Conservation (phyloP, 495 filamentous ascomycete species). For the Penicillium crystallinum region DNA sequence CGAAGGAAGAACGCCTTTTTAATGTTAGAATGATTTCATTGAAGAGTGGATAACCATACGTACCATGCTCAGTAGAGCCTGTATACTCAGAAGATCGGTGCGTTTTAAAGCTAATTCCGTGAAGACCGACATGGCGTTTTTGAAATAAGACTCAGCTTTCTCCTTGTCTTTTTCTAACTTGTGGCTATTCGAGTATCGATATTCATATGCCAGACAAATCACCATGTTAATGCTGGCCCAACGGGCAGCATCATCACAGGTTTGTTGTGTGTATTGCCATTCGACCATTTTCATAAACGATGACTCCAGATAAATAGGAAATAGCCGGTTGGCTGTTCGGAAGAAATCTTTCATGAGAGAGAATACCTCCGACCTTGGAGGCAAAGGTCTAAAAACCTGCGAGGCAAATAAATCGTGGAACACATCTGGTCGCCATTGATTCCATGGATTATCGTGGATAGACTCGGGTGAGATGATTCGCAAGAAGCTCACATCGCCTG, state of each 20-base stretch:
- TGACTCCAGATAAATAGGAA: slow-evolving; percentile 90
- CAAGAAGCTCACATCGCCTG: slow-evolving; percentile 83
- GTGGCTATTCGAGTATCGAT: slow-evolving; percentile 83
- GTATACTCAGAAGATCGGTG: slow-evolving; percentile 87
- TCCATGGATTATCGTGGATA: slow-evolving; percentile 76
- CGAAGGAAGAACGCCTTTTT: slow-evolving; percentile 77
- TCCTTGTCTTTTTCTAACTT: slow-evolving; percentile 82
- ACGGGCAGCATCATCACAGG: slow-evolving; percentile 89
- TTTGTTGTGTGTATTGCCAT: slow-evolving; percentile 84
- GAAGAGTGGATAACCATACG: neutral
- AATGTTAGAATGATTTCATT: neutral
- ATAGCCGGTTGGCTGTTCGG: slow-evolving; percentile 93
- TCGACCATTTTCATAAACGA: slow-evolving; percentile 95
- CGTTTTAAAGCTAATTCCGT: slow-evolving; percentile 88
- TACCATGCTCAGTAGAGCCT: slow-evolving; percentile 89
- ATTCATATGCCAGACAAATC: slow-evolving; percentile 80
- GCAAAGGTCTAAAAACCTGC: slow-evolving; percentile 70
- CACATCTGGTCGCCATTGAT: slow-evolving; percentile 86
- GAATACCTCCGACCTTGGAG: slow-evolving; percentile 70
- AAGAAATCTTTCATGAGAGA: slow-evolving; percentile 87
- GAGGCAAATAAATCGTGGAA: slow-evolving; percentile 85
- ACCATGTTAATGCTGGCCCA: slow-evolving; percentile 95
- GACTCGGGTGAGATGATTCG: slow-evolving; percentile 71
- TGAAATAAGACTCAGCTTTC: slow-evolving; percentile 86
- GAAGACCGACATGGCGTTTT: slow-evolving; percentile 89